Base-by-base conservation (phyloP, 2,329 filamentous ascomycete species). In the Hortaea sp. region DNA sequence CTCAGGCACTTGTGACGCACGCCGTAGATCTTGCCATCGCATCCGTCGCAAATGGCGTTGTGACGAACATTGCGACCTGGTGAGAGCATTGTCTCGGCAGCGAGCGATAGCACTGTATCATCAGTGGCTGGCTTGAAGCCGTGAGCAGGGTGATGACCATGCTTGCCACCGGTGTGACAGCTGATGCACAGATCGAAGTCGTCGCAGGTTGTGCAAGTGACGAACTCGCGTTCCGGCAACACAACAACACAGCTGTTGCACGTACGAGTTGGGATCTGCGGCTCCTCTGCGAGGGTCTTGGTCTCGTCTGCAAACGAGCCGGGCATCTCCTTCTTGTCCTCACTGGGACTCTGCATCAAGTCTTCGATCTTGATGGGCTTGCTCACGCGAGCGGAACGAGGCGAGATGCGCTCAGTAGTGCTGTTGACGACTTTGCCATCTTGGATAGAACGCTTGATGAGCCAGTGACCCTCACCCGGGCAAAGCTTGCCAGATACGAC, bases 1-100 rank as follows among this genome's bases (percentile, higher is more conserved):
- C 88, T 83, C 53, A 97, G 75, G 66, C 92, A 98, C 76, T 98
- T 98, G 78, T 97, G 84, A 57, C 92, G 90, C 47, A 95, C 76
- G 57, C 92, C 94, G 57, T 77, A 75, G 59, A 98, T 92, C 65
- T 80, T 81, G 75, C 79, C 84, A 58, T 97, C 86, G 65, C 94
- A 98, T 37, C 87, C 87, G 70, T 98, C 92, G 63, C 92, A 98
- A 53, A 95, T 82, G 50, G 94, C 92, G 49, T 85, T 81, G 70
- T 98, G 92, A 50, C 77, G 74, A 58, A 82, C 76, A 64, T 87
- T 86, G 50, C 90, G 85, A 54, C 92, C 90, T 32, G 90, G 79
- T 32, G 74, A 74, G 63, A 94, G 82, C 55, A 86, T 82, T 51
- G 74, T 73, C 52, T 77, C 71, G 49, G 89, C 78, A 45, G 81